Percentiles rank a stretch among this genome's conserved stretches.
phyloP scores from a whole-genome alignment of 192 early-diverging fungal species.

The Spizellomyces punctatus region DNA sequence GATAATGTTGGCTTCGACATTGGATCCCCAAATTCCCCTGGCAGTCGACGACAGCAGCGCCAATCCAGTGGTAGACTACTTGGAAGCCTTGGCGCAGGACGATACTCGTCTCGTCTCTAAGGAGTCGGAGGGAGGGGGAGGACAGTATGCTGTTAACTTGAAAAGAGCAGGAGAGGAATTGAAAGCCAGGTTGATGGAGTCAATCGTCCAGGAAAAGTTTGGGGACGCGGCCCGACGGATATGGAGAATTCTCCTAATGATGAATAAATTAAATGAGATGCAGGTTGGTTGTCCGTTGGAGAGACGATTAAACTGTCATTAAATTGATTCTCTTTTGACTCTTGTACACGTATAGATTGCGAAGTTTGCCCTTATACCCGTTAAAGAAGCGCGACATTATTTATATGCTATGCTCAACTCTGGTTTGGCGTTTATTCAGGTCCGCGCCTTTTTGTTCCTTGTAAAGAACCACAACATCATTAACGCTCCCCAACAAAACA shows the following conservation, averaged over 20 bases:
- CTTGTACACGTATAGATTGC: slow-evolving; percentile 28
- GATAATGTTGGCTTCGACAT: slow-evolving; percentile 16
- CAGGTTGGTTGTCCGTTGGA: slow-evolving; percentile 19
- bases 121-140: slow-evolving; percentile 42
- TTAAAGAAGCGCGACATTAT: slow-evolving; percentile 44
- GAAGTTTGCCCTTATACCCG: slow-evolving; percentile 45
- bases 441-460: slow-evolving; percentile 12
- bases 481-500: background rate
- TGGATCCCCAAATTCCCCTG: slow-evolving; percentile 6
- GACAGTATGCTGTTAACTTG: slow-evolving; percentile 38
- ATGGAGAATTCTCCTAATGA: slow-evolving; percentile 42
- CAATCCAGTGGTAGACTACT: slow-evolving; percentile 39
- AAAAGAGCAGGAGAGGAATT: slow-evolving; percentile 9
- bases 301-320: background rate
- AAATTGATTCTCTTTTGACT: background rate
- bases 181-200: slow-evolving; percentile 32
- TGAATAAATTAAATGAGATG: slow-evolving; percentile 48
- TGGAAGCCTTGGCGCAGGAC: slow-evolving; percentile 40
- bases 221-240: slow-evolving; percentile 42
- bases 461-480: background rate
- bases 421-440: slow-evolving; percentile 53
- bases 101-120: slow-evolving; percentile 39
- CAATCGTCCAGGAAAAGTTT: slow-evolving; percentile 38
- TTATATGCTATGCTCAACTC: slow-evolving; percentile 38
- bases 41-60: slow-evolving; percentile 18